phyloP scores from a whole-genome alignment of 2,329 filamentous ascomycete species.

The Venturia asperata region DNA sequence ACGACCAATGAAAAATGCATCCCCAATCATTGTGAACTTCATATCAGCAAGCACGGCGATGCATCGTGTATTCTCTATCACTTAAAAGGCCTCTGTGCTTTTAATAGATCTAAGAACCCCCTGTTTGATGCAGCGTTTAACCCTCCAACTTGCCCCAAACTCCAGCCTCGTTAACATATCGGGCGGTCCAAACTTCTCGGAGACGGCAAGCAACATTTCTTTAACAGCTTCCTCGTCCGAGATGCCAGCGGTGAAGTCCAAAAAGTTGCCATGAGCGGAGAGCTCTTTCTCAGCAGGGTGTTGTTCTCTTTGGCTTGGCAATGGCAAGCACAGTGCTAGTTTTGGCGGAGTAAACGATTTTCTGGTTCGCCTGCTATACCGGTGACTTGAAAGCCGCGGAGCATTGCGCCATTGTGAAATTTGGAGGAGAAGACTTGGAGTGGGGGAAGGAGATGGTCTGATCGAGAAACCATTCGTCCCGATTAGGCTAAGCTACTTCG shows the following conservation, averaged over 20 bases:
- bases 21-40: constrained; percentile 6
- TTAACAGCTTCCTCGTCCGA: constrained; percentile 8
- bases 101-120: constrained; percentile 17
- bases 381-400: not conserved
- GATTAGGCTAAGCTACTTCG: not conserved
- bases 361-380: not conserved
- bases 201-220: not conserved
- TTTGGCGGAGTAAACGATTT: not conserved
- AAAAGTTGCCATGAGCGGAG: not conserved
- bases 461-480: not conserved
- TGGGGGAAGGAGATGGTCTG: not conserved
- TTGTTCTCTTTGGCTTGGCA: not conserved
- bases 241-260: not conserved
- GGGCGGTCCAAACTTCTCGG: constrained; percentile 39
- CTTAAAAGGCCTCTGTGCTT: constrained; percentile 17
- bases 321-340: not conserved
- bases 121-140: constrained; percentile 19
- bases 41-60: not conserved
- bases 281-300: not conserved
- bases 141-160: constrained; percentile 50
- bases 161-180: constrained; percentile 55
- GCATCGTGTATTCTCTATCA: constrained; percentile 13
- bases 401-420: not conserved
- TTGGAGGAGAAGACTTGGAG: not conserved
- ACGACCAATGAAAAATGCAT: not conserved